Evolutionary conservation across 1,284 basidiomycete genomes (phyloP).

Genomic region (Chiua sp.): DNA sequence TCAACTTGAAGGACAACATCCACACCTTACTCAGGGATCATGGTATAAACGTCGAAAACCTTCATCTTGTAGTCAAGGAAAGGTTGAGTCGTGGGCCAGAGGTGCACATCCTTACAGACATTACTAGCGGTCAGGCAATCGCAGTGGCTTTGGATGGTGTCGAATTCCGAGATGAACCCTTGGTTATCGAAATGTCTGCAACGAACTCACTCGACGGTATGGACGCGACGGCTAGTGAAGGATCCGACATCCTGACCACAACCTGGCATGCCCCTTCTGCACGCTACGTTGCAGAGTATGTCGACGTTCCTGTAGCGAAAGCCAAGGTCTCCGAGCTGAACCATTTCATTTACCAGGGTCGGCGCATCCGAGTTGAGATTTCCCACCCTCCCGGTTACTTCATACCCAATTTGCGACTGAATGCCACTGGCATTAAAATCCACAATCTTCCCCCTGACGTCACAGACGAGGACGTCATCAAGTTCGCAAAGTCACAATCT

Average conservation of each 20-base stretch:
- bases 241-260: neutral
- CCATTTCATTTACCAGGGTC: neutral
- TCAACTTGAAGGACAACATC: neutral
- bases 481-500: neutral
- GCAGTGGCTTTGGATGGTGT: neutral
- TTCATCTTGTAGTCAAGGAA: neutral
- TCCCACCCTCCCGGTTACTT: neutral
- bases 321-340: neutral
- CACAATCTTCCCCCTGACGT: neutral
- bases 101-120: neutral
- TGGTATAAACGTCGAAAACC: neutral
- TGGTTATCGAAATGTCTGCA: neutral
- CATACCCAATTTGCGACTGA: neutral
- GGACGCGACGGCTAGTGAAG: neutral
- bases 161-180: neutral
- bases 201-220: neutral
- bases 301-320: neutral
- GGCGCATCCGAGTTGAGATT: neutral
- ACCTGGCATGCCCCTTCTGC: neutral
- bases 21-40: neutral
- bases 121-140: neutral
- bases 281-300: neutral
- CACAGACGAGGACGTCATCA: neutral
- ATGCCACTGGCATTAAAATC: neutral
- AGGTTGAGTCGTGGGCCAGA: neutral